phyloP scores from a whole-genome alignment of 495 filamentous ascomycete species.

The Schizothecium vesticola region DNA sequence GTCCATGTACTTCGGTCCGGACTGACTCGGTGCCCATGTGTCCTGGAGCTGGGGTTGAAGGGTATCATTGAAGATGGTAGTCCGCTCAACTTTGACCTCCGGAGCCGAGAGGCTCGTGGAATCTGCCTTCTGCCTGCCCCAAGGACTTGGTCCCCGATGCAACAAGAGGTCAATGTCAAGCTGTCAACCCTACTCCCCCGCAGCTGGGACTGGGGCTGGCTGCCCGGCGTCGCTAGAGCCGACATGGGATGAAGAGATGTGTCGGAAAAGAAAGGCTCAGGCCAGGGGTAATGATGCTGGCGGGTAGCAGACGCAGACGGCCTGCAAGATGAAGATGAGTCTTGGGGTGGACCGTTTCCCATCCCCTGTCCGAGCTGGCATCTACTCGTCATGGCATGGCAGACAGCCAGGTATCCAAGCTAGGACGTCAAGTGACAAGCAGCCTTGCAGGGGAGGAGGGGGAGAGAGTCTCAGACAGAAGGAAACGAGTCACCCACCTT shows the following conservation, averaged over 20 bases:
- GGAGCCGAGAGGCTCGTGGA: not conserved
- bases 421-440: not conserved
- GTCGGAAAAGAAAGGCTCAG: not conserved
- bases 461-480: not conserved
- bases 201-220: not conserved
- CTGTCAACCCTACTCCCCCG: not conserved
- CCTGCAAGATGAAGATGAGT: not conserved
- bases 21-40: not conserved
- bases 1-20: not conserved
- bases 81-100: not conserved
- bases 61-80: not conserved
- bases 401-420: not conserved
- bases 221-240: not conserved
- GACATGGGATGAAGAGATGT: not conserved
- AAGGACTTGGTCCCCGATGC: not conserved
- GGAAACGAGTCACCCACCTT: not conserved
- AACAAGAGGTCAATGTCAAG: not conserved
- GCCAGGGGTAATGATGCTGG: not conserved
- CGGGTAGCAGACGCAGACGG: not conserved
- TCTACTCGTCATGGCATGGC: not conserved
- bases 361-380: not conserved
- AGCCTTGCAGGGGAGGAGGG: not conserved
- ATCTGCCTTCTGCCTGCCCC: conserved; percentile 1
- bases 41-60: not conserved
- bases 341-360: not conserved